These are phyloP conservation scores for Closterium sp. DNA, from an alignment of 139 green algal species.

Conservation along the genomic window DNA sequence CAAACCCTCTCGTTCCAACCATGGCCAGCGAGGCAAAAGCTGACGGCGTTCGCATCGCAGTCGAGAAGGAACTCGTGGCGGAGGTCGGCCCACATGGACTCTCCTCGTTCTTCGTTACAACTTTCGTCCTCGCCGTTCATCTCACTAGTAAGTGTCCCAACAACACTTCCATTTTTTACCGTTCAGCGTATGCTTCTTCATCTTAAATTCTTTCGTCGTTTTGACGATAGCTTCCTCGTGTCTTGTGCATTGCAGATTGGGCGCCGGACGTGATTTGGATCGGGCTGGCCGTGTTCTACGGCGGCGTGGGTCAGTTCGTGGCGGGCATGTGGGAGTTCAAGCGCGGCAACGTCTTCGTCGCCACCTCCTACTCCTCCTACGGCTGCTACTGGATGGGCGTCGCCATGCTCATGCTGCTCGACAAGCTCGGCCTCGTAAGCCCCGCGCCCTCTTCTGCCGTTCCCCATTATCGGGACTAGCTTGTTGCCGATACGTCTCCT, in stretches of 20 bases:
- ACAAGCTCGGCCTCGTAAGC: neutral
- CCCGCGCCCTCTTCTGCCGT: no score
- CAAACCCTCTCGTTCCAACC: neutral
- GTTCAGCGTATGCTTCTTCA: neutral
- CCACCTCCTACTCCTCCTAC: constrained; percentile 39
- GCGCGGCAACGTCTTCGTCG: constrained; percentile 29
- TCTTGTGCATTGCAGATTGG: neutral
- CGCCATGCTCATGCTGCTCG: neutral
- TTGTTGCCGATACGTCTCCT: no score
- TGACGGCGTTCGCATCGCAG: neutral
- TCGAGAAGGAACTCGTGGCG: neutral
- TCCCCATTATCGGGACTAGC: no score
- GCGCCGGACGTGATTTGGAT: constrained; percentile 15
- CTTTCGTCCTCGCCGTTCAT: neutral
- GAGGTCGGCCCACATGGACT: neutral
- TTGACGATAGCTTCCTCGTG: neutral
- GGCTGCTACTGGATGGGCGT: constrained; percentile 14
- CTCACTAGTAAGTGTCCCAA: neutral
- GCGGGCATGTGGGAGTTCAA: constrained; percentile 43
- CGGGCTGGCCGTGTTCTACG: constrained; percentile 38
- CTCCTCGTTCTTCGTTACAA: neutral
- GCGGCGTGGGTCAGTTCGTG: constrained; percentile 32
- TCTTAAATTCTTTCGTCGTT: neutral
- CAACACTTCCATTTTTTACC: no score
- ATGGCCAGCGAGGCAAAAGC: neutral